Evolutionary conservation across 306 rosid genomes (phyloP), one percentile per base, ranked within the genome.

Genomic region (Crataegus laevigata): DNA sequence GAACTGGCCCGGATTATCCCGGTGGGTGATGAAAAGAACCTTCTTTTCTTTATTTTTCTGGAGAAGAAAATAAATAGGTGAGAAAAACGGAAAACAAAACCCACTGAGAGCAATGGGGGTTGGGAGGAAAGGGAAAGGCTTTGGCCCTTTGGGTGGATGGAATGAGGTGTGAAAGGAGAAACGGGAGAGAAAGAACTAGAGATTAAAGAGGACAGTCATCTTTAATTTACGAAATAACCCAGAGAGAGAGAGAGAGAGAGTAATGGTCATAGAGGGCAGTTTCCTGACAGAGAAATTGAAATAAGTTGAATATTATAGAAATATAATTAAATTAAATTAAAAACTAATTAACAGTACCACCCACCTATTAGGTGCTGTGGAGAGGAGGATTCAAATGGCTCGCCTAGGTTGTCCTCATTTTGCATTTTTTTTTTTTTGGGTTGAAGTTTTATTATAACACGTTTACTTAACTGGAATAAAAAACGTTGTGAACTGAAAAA

Each of bases 151-250:
- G 87, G 88, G 91, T 84, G 90, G 90, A 84, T 83, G 91, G 79
- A 80, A 83, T 82, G 79, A 80, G 61, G 75, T 58, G 60, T 45
- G 69, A 69, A 80, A 55, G 28, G 78, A 36, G 78, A 40, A 51
- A 30, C 52, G 18, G 26, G 61, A 57, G 74, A 77, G 66, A 75
- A 79, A 47, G 81, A 77, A 58, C 40, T 64, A 71, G 84, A 78
- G 87, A 80, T 72, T 87, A 86, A 84, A 90, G 87, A 72, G 86
- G 82, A 58, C 74, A 68, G 87, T 81, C 81, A 83, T 81, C 75
- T 83, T 79, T 78, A 84, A 84, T 82, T 87, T 87, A 79, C 82
- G 74, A 79, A 88, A 88, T 81, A 82, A 71, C 91, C 87, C 87
- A 81, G 76, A 74, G 69, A 84, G 55, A 78, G 70, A 77, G 77